Percentiles rank a stretch among this genome's conserved stretches.
phyloP scores from a whole-genome alignment of 1,284 basidiomycete genomes.

The Pseudozyma flocculosa region DNA sequence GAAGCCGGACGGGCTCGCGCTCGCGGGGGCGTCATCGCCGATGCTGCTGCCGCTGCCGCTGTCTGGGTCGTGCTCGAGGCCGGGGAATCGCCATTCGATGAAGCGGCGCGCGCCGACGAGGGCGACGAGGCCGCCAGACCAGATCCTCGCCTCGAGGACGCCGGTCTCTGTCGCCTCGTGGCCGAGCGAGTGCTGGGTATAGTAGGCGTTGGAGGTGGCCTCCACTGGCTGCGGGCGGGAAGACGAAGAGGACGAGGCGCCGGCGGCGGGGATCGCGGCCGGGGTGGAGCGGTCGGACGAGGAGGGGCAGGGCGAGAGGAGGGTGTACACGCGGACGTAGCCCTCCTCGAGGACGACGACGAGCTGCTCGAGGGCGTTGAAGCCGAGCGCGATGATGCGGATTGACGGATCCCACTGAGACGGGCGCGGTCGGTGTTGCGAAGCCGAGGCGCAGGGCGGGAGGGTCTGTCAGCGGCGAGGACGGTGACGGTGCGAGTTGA shows the following conservation, averaged over 20 bases:
- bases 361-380: conserved; percentile 76
- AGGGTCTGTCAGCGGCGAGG: conserved; percentile 2
- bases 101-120: conserved; percentile 75
- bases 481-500: too few relatives aligned
- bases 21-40: conserved; percentile 21
- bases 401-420: conserved; percentile 74
- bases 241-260: conserved; percentile 6
- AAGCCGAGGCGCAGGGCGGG: neutral
- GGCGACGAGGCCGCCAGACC: conserved; percentile 82
- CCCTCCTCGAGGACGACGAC: conserved; percentile 90
- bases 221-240: conserved; percentile 23
- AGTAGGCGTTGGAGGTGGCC: conserved; percentile 67
- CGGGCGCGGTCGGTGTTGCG: conserved; percentile 22
- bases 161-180: conserved; percentile 78
- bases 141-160: conserved; percentile 78
- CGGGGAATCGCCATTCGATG: conserved; percentile 70
- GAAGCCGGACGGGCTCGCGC: conserved; percentile 11
- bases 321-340: conserved; percentile 82
- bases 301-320: conserved; percentile 59
- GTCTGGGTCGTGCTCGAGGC: conserved; percentile 65
- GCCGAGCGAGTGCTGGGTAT: conserved; percentile 80
- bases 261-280: conserved; percentile 1
- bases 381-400: conserved; percentile 76
- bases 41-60: too few relatives aligned
- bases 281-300: neutral